These are phyloP conservation scores for Ammopiptanthus mongolicus DNA, from an alignment of 306 rosid species.

Conservation along the genomic window DNA sequence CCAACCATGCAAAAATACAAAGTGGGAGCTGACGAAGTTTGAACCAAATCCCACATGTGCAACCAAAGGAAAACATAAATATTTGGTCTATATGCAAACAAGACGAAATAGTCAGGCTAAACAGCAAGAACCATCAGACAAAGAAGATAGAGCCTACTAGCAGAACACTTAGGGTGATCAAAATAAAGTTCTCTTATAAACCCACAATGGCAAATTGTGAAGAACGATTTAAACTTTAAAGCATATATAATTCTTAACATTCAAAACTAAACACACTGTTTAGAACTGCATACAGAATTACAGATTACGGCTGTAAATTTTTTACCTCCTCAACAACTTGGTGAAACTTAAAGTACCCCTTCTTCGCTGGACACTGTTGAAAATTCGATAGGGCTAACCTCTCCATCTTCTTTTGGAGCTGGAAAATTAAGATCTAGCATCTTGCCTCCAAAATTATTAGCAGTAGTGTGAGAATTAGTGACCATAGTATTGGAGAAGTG, in stretches of 20 bases:
- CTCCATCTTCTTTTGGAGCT: conserved; percentile 27
- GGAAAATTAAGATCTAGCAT: conserved; percentile 48
- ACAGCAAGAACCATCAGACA: not conserved
- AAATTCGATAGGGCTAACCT: not conserved
- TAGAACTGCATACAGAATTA: not conserved
- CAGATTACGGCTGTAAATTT: not conserved
- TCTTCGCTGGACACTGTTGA: not conserved
- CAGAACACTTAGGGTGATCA: not conserved
- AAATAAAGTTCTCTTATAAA: not conserved
- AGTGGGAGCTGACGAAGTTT: conserved; percentile 12
- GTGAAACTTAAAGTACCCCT: not conserved
- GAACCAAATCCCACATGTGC: conserved; percentile 15
- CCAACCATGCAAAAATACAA: conserved; percentile 23
- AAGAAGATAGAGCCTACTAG: not conserved
- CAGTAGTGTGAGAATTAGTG: not conserved
- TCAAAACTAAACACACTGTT: not conserved
- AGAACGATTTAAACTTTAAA: conserved; percentile 20
- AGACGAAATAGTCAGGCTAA: conserved; percentile 4
- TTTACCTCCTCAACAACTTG: not conserved
- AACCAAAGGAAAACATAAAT: not conserved
- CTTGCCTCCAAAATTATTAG: not conserved
- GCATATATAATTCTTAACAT: not conserved
- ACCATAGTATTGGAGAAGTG: conserved; percentile 25
- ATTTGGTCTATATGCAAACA: not conserved
- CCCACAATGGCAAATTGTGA: not conserved